Base-by-base conservation (phyloP, 208 protist genomes). In the Trichomonas vaginalis region DNA sequence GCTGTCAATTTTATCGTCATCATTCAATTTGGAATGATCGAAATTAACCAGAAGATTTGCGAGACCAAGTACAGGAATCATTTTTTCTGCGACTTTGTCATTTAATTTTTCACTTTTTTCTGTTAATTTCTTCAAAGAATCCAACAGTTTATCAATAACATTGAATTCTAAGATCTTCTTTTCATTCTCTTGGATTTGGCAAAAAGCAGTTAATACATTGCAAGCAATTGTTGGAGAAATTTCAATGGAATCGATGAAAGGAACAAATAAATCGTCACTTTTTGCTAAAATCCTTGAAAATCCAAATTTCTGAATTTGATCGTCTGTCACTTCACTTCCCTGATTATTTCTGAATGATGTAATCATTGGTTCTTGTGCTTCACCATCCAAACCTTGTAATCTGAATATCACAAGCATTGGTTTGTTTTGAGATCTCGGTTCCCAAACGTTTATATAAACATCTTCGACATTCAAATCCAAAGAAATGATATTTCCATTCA, bases 371-470 rank as follows among this genome's bases (percentile, higher is more conserved):
- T 92, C 86, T 48, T 42, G 42, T 35, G 86, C 86, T 92, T 56
- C 40, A 4, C 86, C 86, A 51, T 92, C 86, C 1, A 92, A 40
- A 21, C 86, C 86, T 51, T 92, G 86, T n/a, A 92, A 45, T 51
- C 86, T 92, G n/a, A 35, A 92, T 17, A 92, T 92, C 6, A 92
- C 45, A 21, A 92, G 0, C 86, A 92, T 92, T 51, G 86, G 45
- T 27, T 70, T 70, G 14, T 9, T 51, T 51, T 48, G 40, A 17
- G 48, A n/a, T 39, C 0, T 15, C 56, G 86, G 86, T 39, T 39
- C 86, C 86, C 86, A 92, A 51, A 92, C 86, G 27, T 92, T 48
- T 51, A n/a, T 92, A 39, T 92, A 92, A 47, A 92, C 86, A 56
- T 92, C 86, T 51, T 92, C 86, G 21, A 92, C 17, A n/a, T 23